phyloP scores from a whole-genome alignment of 371 early-diverging fungal genomes.

The Actinomortierella ambigua region DNA sequence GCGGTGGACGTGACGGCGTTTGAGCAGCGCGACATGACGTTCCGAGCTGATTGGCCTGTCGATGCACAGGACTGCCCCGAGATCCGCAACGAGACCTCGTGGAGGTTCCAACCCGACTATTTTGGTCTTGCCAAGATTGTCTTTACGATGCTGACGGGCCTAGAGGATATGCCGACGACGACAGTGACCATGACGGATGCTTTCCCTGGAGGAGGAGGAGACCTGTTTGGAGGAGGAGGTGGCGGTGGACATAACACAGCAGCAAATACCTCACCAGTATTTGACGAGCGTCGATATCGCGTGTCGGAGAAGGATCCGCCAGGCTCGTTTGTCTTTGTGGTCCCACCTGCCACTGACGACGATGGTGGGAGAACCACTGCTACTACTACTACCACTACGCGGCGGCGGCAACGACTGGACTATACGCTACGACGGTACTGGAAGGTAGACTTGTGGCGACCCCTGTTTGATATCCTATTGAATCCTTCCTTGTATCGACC shows the following conservation, averaged over 20 bases:
- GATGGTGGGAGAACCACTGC: too few relatives aligned
- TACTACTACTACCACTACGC: background rate
- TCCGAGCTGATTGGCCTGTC: slow-evolving; percentile 47
- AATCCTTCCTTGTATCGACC: slow-evolving; percentile 29
- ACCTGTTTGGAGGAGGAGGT: background rate
- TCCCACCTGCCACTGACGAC: too few relatives aligned
- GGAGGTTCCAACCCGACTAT: slow-evolving; percentile 47
- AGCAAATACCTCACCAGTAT: background rate
- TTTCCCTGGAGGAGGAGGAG: background rate
- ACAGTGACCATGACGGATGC: background rate
- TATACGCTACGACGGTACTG: slow-evolving; percentile 52
- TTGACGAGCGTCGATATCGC: slow-evolving; percentile 1
- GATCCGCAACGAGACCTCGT: slow-evolving; percentile 18
- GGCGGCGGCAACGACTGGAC: slow-evolving; percentile 18
- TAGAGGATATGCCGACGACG: slow-evolving; percentile 16
- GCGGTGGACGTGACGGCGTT: slow-evolving; percentile 46
- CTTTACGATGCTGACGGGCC: slow-evolving; percentile 48
- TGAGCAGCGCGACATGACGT: slow-evolving; percentile 8
- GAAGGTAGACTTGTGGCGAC: slow-evolving; percentile 45
- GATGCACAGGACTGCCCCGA: slow-evolving; percentile 18
- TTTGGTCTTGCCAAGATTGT: slow-evolving; percentile 50
- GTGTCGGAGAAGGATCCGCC: too few relatives aligned
- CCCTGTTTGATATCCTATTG: slow-evolving; percentile 45
- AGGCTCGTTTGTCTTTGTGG: too few relatives aligned
- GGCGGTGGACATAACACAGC: background rate